Evolutionary conservation across 306 rosid genomes (phyloP), one percentile per base, ranked within the genome.

Genomic region (Medicago truncatula): DNA sequence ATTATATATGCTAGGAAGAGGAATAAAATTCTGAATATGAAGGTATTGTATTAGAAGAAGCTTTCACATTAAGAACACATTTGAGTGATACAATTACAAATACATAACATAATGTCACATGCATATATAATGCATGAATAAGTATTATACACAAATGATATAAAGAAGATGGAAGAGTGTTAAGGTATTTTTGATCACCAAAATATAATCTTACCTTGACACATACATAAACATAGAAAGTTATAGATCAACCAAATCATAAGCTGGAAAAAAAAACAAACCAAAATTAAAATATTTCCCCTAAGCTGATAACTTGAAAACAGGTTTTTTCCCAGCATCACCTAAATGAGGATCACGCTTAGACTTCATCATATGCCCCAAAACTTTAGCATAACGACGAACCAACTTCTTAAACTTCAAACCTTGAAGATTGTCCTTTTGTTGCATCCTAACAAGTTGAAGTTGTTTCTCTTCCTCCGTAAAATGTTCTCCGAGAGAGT

Each of bases 391-490:
- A 65, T 85, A 90, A 50, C 96, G 92, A 84, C 87, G 75, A n/a
- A 93, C 87, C 89, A 90, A 44, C 74, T 86, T 90, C 83, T 82
- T 88, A 38, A 93, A 81, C 89, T 87, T 90, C 85, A 87, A 39
- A 20, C 94, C 90, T 70, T 87, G 87, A 8, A 70, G 15, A 17
- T 82, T 83, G 31, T 86, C 91, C 12, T 82, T 90, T 18, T 88
- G 88, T 23, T 85, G 86, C 84, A 79, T 78, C 73, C 31, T 67
- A 16, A 90, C 91, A 70, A 93, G 49, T 56, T 90, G 94, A 73
- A 92, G 91, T 15, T 84, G 83, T 54, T 89, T 85, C 81, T 90
- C 88, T 84, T 86, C 97, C 69, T 87, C 88, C 12, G 40, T 85
- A 67, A 90, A 90, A 67, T 88, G 96, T 73, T 90, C 91, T 1